These are phyloP conservation scores for sorghum (Sorghum bicolor) DNA, from an alignment of 176 grass and related monocot species.

Conservation along the genomic window Sorghum_bicolor_NCBIv3 NC_012875.2:49466001-49466500, in stretches of 20 bases:
- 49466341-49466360: slow-evolving; percentile 46
- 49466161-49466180: slow-evolving; percentile 35
- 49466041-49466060: background rate
- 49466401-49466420: slow-evolving; percentile 55
- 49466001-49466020: background rate
- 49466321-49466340: slow-evolving; percentile 59
- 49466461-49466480: slow-evolving; percentile 44
- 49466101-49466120: slow-evolving; percentile 47
- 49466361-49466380: slow-evolving; percentile 70
- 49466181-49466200: slow-evolving; percentile 69
- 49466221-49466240: slow-evolving; percentile 54
- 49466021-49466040: background rate
- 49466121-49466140: slow-evolving; percentile 62
- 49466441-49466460: slow-evolving; percentile 40
- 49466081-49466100: background rate
- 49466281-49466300: slow-evolving; percentile 36
- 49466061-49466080: background rate
- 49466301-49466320: slow-evolving; percentile 62
- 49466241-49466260: slow-evolving; percentile 41
- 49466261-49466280: slow-evolving; percentile 32
- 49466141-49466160: slow-evolving; percentile 54
- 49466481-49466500: slow-evolving; percentile 39
- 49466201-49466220: slow-evolving; percentile 51
- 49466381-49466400: slow-evolving; percentile 54
- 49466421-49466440: slow-evolving; percentile 52